phyloP scores from a whole-genome alignment of 345 rosid species.

The Boechera retrofracta region DNA sequence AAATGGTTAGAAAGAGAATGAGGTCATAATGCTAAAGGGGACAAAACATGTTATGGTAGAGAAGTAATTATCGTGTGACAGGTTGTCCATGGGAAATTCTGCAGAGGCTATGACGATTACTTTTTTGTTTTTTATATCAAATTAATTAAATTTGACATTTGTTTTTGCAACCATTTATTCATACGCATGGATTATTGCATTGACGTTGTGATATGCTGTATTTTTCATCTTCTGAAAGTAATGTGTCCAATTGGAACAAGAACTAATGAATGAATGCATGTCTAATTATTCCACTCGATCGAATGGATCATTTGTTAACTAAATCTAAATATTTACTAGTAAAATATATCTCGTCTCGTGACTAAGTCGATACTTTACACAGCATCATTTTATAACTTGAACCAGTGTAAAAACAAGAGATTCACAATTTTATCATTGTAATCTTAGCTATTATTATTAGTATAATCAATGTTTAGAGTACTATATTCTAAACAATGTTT shows the following conservation, averaged over 20 bases:
- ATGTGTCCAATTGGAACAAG: not conserved
- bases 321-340: not conserved
- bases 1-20: slow-evolving; percentile 41
- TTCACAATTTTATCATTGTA: not conserved
- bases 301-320: not conserved
- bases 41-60: slow-evolving; percentile 52
- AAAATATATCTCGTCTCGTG: not conserved
- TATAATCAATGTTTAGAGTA: not conserved
- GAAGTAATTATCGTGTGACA: slow-evolving; percentile 47
- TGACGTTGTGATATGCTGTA: not conserved
- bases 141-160: not conserved
- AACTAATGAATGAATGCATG: not conserved
- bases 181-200: slow-evolving; percentile 43
- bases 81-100: slow-evolving; percentile 45
- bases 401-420: not conserved
- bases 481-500: too few species aligned
- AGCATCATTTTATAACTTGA: not conserved
- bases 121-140: not conserved
- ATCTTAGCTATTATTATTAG: too few species aligned
- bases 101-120: slow-evolving; percentile 50
- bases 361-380: not conserved
- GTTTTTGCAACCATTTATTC: slow-evolving; percentile 1
- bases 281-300: not conserved
- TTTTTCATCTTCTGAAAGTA: not conserved
- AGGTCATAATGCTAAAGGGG: slow-evolving; percentile 49